phyloP scores from a whole-genome alignment of 352 stramenopile species.

The Phytophthora meadii region DNA sequence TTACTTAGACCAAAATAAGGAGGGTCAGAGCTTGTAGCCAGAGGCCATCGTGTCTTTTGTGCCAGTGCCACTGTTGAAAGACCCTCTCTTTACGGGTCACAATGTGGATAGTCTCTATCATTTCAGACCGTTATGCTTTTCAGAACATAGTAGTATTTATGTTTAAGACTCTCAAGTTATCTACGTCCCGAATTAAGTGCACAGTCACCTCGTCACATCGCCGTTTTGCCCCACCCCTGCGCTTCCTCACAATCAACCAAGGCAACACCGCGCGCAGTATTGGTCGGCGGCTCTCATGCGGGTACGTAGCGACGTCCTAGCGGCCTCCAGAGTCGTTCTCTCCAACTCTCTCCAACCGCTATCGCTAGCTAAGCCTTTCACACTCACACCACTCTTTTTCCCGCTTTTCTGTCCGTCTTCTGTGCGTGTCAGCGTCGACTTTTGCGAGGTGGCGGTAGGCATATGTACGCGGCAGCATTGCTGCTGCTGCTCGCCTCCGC shows the following conservation, averaged over 20 bases:
- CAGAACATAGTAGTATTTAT: background rate
- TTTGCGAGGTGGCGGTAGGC: conserved; percentile 28
- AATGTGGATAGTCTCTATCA: background rate
- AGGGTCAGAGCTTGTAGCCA: conserved; percentile 22
- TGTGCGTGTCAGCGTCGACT: conserved; percentile 33
- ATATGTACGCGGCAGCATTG: conserved; percentile 25
- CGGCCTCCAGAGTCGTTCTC: background rate
- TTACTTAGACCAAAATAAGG: conserved; percentile 12
- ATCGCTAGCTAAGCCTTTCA: conserved; percentile 8
- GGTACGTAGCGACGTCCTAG: conserved; percentile 15
- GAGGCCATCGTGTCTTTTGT: conserved; percentile 3
- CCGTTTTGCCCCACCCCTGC: conserved; percentile 10
- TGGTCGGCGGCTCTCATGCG: conserved; percentile 33
- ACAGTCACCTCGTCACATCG: conserved; percentile 31
- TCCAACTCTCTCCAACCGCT: background rate
- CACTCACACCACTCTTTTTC: conserved; percentile 10
- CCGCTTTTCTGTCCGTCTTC: conserved; percentile 4
- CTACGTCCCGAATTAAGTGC: conserved; percentile 3
- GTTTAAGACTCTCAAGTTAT: background rate
- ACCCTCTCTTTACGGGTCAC: conserved; percentile 11
- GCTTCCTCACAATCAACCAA: conserved; percentile 24
- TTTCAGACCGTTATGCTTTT: conserved; percentile 1
- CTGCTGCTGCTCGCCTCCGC: conserved; percentile 34
- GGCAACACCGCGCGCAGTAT: conserved; percentile 18
- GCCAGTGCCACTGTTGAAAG: conserved; percentile 21